A percentile compares a stretch with the other conserved stretches of the same genome.
These are phyloP conservation scores for Phytophthora ohioensis DNA, from an alignment of 352 stramenopile species.

Conservation along the genomic window DNA sequence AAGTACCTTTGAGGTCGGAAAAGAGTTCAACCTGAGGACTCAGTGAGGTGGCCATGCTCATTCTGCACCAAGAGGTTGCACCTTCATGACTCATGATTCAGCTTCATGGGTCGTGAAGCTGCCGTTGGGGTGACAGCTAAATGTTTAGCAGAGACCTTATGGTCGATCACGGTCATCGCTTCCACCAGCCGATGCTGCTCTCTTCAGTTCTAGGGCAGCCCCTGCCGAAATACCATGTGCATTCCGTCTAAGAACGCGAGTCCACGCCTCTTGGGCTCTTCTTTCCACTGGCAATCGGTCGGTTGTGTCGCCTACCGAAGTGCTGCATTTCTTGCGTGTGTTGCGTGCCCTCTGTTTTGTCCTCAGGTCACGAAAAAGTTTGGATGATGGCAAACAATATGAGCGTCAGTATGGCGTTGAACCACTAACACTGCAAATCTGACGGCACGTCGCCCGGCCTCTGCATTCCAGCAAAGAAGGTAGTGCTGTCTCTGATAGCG, in stretches of 20 bases:
- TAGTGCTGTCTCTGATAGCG: background rate
- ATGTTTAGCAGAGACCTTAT: conserved; percentile 14
- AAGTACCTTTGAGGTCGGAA: conserved; percentile 13
- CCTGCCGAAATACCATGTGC: conserved; percentile 36
- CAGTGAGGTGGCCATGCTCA: background rate
- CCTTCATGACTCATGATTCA: conserved; percentile 1
- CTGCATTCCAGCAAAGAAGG: conserved; percentile 26
- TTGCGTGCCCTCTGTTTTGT: conserved; percentile 28
- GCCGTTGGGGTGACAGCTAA: background rate
- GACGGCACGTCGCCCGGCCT: conserved; percentile 21
- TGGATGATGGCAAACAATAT: conserved; percentile 27
- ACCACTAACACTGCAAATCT: conserved; percentile 28
- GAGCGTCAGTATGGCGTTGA: conserved; percentile 12
- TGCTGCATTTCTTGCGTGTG: conserved; percentile 35
- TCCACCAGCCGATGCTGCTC: conserved; percentile 21
- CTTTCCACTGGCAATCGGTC: conserved; percentile 8
- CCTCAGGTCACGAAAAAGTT: conserved; percentile 26
- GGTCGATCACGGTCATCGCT: conserved; percentile 4
- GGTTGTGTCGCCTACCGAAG: conserved; percentile 27
- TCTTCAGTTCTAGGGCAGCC: conserved; percentile 17
- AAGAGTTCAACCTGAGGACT: background rate
- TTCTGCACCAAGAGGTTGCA: background rate
- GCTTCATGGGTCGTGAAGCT: background rate
- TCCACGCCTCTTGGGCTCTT: conserved; percentile 10
- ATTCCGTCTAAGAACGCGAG: conserved; percentile 4